These are phyloP conservation scores for Mycena floridula DNA, from an alignment of 768 basidiomycete species.

Conservation along the genomic window DNA sequence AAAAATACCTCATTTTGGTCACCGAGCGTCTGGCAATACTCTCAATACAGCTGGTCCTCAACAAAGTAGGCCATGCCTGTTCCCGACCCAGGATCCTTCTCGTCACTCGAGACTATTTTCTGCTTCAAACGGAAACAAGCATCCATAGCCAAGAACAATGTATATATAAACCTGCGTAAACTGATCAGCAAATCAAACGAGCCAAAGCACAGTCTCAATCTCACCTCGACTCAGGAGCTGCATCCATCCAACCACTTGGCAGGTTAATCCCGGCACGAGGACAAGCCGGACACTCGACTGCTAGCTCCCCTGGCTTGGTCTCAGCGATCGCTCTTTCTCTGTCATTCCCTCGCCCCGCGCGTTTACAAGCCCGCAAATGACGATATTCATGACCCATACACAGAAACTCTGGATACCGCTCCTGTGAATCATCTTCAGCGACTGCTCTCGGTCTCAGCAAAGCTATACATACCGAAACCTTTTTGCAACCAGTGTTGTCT, in stretches of 20 bases:
- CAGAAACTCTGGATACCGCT: not conserved
- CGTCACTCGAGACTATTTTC: constrained; percentile 8
- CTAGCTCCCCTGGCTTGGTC: not conserved
- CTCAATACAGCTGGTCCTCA: constrained; percentile 14
- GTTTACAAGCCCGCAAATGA: not conserved
- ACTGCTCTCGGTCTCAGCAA: not conserved
- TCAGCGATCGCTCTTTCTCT: not conserved
- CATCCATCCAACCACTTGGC: not conserved
- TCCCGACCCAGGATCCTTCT: constrained; percentile 14
- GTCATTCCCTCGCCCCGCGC: not conserved
- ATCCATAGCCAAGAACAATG: constrained; percentile 18
- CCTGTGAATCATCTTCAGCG: not conserved
- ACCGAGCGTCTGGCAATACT: no score
- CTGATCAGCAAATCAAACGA: not conserved
- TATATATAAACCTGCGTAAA: constrained; percentile 17
- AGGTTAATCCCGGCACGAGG: not conserved
- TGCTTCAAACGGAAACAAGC: constrained; percentile 22
- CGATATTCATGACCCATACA: not conserved
- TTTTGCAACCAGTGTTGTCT: not conserved
- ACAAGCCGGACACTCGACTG: not conserved
- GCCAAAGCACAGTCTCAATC: not conserved
- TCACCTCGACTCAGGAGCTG: not conserved
- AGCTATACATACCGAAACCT: not conserved
- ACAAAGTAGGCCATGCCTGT: constrained; percentile 20
- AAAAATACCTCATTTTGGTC: constrained; percentile 15